phyloP scores from a whole-genome alignment of 768 basidiomycete species.

The Lactarius evosmus region DNA sequence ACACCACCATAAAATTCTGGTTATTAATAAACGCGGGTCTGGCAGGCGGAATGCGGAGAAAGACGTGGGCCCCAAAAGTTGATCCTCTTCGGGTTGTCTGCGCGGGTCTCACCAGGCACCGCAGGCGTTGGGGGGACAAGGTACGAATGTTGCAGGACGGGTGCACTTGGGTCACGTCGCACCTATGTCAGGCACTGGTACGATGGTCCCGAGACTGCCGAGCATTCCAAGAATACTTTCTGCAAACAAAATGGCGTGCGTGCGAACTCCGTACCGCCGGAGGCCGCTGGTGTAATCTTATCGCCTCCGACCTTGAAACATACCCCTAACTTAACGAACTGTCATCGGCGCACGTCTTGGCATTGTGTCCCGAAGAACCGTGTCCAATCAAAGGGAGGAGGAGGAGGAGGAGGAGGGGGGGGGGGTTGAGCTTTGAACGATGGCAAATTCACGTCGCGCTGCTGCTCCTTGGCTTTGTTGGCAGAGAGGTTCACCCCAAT shows the following conservation, averaged over 20 bases:
- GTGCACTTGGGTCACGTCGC: not conserved
- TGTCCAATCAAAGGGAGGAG: not conserved
- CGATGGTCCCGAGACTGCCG: not conserved
- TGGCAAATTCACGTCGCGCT: not conserved
- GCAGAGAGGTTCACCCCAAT: not conserved
- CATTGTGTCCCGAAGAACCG: not conserved
- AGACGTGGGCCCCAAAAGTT: not conserved
- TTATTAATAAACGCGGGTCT: too few species aligned
- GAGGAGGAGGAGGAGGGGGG: too few species aligned
- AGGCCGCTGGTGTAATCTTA: not conserved
- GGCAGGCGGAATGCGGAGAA: not conserved
- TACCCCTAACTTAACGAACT: not conserved
- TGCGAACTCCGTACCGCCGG: not conserved
- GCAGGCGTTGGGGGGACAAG: not conserved
- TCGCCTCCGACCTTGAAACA: not conserved
- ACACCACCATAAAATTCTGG: not conserved
- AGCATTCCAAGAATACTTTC: not conserved
- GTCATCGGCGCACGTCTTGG: not conserved
- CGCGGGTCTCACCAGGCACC: not conserved
- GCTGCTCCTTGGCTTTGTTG: not conserved
- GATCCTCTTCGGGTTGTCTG: too few species aligned
- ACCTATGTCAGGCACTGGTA: not conserved
- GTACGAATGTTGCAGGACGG: not conserved
- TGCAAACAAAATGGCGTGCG: not conserved
- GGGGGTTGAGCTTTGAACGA: not conserved